Conservation (phyloP, 2,329 filamentous ascomycete genomes). For the Aspergillus eucalypticola region DNA sequence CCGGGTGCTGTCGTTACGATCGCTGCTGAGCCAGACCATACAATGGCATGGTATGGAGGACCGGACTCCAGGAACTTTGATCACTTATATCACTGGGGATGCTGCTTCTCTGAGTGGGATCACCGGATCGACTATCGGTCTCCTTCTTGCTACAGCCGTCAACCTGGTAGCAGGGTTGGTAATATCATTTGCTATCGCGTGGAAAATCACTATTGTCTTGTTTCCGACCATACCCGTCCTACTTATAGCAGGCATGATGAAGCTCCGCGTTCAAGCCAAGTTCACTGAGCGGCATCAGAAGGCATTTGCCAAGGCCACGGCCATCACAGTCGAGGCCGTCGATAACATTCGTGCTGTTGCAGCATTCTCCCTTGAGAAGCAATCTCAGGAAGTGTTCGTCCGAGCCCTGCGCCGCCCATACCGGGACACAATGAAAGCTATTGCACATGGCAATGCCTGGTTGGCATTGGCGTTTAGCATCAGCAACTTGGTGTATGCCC, state of each 20-base stretch:
- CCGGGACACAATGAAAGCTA: conserved; percentile 49
- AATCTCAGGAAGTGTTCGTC: conserved; percentile 48
- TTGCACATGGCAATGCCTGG: conserved; percentile 48
- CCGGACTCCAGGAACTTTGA: conserved; percentile 61
- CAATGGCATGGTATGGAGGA: conserved; percentile 69
- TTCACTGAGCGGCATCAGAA: conserved; percentile 58
- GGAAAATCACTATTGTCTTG: conserved; percentile 74
- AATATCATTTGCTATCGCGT: conserved; percentile 68
- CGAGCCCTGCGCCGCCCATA: conserved; percentile 48
- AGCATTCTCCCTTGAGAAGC: conserved; percentile 53
- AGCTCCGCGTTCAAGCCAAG: conserved; percentile 60
- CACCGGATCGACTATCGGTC: conserved; percentile 69
- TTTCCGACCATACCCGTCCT: conserved; percentile 69
- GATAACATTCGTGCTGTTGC: conserved; percentile 54
- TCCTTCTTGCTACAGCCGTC: conserved; percentile 66
- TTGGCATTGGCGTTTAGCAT: conserved; percentile 45
- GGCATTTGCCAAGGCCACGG: conserved; percentile 51
- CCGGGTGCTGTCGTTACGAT: conserved; percentile 63
- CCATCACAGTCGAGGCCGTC: conserved; percentile 42
- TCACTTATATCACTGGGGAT: conserved; percentile 70
- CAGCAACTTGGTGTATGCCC: conserved; percentile 68
- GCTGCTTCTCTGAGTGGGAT: conserved; percentile 66
- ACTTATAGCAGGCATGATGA: conserved; percentile 68
- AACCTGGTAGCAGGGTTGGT: conserved; percentile 69
- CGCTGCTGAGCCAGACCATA: conserved; percentile 65